phyloP scores from a whole-genome alignment of 1,284 basidiomycete species.

The Pulveroboletus sp. region DNA sequence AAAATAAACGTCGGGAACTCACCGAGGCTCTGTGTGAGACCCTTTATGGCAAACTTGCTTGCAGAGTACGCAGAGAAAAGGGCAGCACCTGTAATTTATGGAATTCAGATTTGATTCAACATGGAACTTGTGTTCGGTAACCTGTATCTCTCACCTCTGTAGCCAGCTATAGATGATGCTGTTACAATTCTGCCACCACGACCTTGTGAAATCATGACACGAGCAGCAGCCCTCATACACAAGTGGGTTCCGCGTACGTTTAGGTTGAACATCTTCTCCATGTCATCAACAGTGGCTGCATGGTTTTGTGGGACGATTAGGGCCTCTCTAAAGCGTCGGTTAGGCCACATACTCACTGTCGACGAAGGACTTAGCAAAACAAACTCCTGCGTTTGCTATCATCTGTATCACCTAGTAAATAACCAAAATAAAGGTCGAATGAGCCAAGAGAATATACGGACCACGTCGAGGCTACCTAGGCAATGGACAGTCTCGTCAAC shows the following conservation, averaged over 20 bases:
- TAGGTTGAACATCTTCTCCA: conserved; percentile 1
- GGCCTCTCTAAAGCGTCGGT: neutral
- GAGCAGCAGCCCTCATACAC: conserved; percentile 6
- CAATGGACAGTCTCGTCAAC: conserved; percentile 1
- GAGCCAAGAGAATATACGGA: neutral
- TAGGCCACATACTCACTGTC: conserved; percentile 1
- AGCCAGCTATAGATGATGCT: conserved; percentile 5
- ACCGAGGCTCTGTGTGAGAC: conserved; percentile 10
- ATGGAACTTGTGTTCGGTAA: too few species aligned
- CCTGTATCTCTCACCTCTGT: conserved; percentile 1
- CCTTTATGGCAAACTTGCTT: conserved; percentile 10
- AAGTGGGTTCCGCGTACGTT: conserved; percentile 7
- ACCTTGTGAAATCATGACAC: conserved; percentile 3
- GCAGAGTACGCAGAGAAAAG: conserved; percentile 9
- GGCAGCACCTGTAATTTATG: neutral
- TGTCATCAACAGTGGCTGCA: neutral
- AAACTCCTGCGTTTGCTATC: conserved; percentile 8
- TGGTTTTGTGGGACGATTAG: neutral
- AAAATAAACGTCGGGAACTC: neutral
- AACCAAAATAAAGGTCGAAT: too few species aligned
- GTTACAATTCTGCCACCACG: conserved; percentile 8
- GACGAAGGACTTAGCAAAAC: conserved; percentile 4
- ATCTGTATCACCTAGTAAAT: neutral
- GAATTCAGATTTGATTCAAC: neutral
- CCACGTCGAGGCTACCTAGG: conserved; percentile 4